These are phyloP conservation scores for Dipteronia sinensis DNA, from an alignment of 345 rosid genomes.

Conservation along the genomic window DNA sequence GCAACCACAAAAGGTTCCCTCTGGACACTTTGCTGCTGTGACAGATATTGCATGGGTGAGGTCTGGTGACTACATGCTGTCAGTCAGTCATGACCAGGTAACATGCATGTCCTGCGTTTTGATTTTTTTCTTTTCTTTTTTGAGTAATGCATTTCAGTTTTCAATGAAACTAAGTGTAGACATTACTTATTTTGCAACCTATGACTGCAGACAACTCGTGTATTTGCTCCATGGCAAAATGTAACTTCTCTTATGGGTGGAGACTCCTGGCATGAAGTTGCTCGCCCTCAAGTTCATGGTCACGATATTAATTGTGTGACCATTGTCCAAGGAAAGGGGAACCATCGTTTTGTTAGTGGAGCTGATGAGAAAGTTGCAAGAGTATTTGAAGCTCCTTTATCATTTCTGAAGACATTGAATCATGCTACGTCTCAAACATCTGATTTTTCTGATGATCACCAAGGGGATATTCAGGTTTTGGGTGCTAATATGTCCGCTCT, in stretches of 20 bases:
- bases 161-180: background rate
- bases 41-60: constrained; percentile 84
- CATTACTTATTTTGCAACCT: constrained; percentile 9
- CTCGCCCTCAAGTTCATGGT: constrained; percentile 97
- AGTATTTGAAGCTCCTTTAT: constrained; percentile 92
- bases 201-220: constrained; percentile 66
- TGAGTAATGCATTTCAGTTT: background rate
- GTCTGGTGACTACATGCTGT: constrained; percentile 69
- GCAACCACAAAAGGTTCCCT: constrained; percentile 86
- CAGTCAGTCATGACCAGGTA: constrained; percentile 97
- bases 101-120: background rate
- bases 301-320: constrained; percentile 87
- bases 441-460: constrained; percentile 55
- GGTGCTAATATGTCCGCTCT: constrained; percentile 98
- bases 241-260: constrained; percentile 33
- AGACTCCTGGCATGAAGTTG: constrained; percentile 85
- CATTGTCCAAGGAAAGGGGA: constrained; percentile 80
- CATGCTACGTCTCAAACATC: constrained; percentile 50
- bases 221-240: constrained; percentile 80
- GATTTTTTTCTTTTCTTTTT: background rate
- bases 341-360: constrained; percentile 92
- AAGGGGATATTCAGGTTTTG: constrained; percentile 66
- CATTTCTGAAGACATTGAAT: constrained; percentile 78
- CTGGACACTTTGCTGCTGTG: constrained; percentile 88
- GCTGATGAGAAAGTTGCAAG: constrained; percentile 97